Conservation (phyloP, 768 basidiomycete species). For the Leccinum variicolor region DNA sequence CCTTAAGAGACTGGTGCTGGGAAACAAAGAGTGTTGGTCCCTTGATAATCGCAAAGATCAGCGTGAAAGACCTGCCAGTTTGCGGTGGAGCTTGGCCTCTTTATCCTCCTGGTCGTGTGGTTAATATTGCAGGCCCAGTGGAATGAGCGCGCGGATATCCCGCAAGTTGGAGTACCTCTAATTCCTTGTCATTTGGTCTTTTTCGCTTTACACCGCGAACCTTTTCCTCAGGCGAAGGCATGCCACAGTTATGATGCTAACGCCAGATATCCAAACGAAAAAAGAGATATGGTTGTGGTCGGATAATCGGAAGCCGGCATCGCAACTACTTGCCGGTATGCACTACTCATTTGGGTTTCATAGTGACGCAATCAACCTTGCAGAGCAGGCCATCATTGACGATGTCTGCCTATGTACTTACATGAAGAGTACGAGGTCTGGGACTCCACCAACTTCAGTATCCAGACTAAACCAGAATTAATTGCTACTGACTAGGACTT, state of each 20-base stretch:
- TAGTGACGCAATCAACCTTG: not conserved
- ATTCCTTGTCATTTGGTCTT: slow-evolving; percentile 37
- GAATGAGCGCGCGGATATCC: not conserved
- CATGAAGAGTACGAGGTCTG: not conserved
- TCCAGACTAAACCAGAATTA: not conserved
- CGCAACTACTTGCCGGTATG: no score
- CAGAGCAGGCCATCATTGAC: not conserved
- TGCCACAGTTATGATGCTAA: not conserved
- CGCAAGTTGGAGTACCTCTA: slow-evolving; percentile 12
- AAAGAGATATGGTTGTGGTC: no score
- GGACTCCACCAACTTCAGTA: not conserved
- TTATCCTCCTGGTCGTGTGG: slow-evolving; percentile 35
- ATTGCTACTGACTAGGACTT: not conserved
- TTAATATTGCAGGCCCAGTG: slow-evolving; percentile 2
- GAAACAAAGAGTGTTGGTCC: slow-evolving; percentile 11
- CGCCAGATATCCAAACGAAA: no score
- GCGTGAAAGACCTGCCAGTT: slow-evolving; percentile 46
- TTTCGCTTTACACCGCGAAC: slow-evolving; percentile 43
- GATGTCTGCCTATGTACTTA: no score
- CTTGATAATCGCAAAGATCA: slow-evolving; percentile 5
- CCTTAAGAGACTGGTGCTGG: slow-evolving; percentile 74
- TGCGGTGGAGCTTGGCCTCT: slow-evolving; percentile 44
- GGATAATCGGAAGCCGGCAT: no score
- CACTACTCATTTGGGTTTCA: no score
- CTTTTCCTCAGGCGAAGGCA: not conserved